These are phyloP conservation scores for Coemansia sp. DNA, from an alignment of 192 early-diverging fungal species.

Conservation along the genomic window DNA sequence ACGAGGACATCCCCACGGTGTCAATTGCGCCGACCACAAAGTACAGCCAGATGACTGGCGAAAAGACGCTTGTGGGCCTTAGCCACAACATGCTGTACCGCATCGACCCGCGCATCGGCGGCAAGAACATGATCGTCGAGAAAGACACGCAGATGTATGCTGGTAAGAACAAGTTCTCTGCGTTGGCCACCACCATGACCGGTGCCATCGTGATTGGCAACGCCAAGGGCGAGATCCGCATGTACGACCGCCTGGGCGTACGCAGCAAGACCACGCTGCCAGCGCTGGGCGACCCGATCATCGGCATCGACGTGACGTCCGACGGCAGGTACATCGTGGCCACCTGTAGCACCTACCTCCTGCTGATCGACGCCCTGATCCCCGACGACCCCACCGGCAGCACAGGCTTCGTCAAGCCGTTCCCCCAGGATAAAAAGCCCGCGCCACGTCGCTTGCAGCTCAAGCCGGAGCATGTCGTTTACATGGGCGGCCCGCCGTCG, in stretches of 20 bases:
- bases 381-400: slow-evolving; percentile 55
- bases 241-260: slow-evolving; percentile 77
- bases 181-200: slow-evolving; percentile 72
- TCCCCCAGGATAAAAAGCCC: slow-evolving; percentile 67
- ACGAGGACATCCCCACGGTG: slow-evolving; percentile 69
- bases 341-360: slow-evolving; percentile 82
- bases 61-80: slow-evolving; percentile 79
- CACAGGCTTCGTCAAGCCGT: slow-evolving; percentile 72
- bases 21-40: slow-evolving; percentile 75
- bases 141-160: slow-evolving; percentile 70
- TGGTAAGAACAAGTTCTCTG: slow-evolving; percentile 70
- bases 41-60: slow-evolving; percentile 74
- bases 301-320: slow-evolving; percentile 87
- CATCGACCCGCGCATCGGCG: slow-evolving; percentile 82
- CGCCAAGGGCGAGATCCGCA: slow-evolving; percentile 84
- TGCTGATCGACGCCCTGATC: slow-evolving; percentile 76
- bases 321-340: slow-evolving; percentile 85
- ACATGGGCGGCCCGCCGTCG: slow-evolving; percentile 65
- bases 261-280: slow-evolving; percentile 86
- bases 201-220: slow-evolving; percentile 83
- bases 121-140: slow-evolving; percentile 69
- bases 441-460: slow-evolving; percentile 77
- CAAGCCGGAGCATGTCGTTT: slow-evolving; percentile 84
- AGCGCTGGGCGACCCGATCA: slow-evolving; percentile 84
- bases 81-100: slow-evolving; percentile 83